These are phyloP conservation scores for Epichloe typhina DNA, from an alignment of 2,329 filamentous ascomycete species.

Conservation along the genomic window DNA sequence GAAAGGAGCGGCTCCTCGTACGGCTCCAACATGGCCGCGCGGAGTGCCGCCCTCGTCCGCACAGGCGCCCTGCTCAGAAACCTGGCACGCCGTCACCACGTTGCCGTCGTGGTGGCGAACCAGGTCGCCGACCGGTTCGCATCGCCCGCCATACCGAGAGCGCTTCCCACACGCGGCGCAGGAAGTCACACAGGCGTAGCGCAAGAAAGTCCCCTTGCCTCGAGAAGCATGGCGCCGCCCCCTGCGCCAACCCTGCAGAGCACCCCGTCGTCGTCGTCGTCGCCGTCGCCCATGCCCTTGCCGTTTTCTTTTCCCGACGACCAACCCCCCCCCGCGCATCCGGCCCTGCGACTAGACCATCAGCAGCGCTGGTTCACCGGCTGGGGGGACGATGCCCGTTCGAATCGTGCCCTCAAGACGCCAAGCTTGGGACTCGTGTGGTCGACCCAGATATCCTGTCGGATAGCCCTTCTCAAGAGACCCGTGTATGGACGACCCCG, in stretches of 20 bases:
- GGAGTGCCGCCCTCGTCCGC: conserved; percentile 63
- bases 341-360: conserved; percentile 63
- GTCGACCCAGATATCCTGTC: conserved; percentile 76
- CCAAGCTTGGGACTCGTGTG: conserved; percentile 80
- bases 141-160: conserved; percentile 8
- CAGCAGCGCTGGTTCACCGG: conserved; percentile 93
- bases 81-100: conserved; percentile 57
- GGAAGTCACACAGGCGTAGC: conserved; percentile 2
- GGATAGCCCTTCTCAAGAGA: conserved; percentile 67
- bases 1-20: conserved; percentile 38
- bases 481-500: conserved; percentile 36
- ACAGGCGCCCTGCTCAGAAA: conserved; percentile 64
- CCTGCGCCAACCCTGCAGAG: conserved; percentile 17
- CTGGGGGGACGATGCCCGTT: conserved; percentile 62
- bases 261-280: not conserved
- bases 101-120: conserved; percentile 86
- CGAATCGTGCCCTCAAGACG: conserved; percentile 51
- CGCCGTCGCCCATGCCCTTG: conserved; percentile 14
- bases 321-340: conserved; percentile 20
- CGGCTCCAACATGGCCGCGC: conserved; percentile 53
- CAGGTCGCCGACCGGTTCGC: conserved; percentile 84
- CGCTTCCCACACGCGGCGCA: conserved; percentile 1
- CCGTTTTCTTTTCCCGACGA: conserved; percentile 19
- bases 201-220: conserved; percentile 38
- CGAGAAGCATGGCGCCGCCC: conserved; percentile 25